phyloP scores from a whole-genome alignment of 225 moss, liverwort and hornwort genomes.

The Physcomitrium patens region DNA sequence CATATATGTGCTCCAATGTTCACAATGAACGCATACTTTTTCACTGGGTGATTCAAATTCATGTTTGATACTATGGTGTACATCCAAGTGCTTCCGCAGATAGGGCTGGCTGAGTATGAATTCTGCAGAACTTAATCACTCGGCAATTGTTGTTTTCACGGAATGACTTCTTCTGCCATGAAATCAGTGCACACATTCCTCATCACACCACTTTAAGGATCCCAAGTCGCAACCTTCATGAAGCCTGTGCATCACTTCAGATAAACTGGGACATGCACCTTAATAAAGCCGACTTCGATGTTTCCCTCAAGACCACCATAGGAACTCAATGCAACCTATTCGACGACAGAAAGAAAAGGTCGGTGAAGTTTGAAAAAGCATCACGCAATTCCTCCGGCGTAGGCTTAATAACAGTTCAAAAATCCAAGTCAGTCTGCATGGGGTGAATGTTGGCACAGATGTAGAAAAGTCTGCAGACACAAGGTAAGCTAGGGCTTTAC shows the following conservation, averaged over 20 bases:
- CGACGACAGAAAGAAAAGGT: constrained; percentile 46
- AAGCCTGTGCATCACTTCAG: constrained; percentile 61
- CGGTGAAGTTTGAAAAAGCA: constrained; percentile 55
- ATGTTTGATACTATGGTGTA: too few species aligned
- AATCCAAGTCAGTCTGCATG: background rate
- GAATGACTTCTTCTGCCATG: constrained; percentile 70
- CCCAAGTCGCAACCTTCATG: constrained; percentile 76
- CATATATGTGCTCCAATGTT: too few species aligned
- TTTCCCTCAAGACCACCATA: constrained; percentile 54
- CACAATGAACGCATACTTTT: too few species aligned
- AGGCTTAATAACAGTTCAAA: background rate
- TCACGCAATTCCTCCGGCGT: constrained; percentile 19
- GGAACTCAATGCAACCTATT: constrained; percentile 53
- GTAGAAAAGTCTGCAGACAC: background rate
- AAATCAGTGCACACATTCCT: constrained; percentile 76
- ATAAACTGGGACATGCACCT: constrained; percentile 63
- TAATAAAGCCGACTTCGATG: constrained; percentile 65
- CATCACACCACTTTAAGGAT: constrained; percentile 63
- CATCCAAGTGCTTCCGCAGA: background rate
- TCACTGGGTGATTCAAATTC: background rate
- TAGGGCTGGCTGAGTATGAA: background rate
- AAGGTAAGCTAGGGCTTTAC: too few species aligned
- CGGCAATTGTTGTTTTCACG: background rate
- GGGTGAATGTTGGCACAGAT: background rate
- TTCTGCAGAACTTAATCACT: background rate